Percentiles rank a stretch among this genome's conserved stretches.
These are phyloP conservation scores for Mycosphaerella sp. DNA, from an alignment of 2,329 filamentous ascomycete genomes.

Conservation along the genomic window DNA sequence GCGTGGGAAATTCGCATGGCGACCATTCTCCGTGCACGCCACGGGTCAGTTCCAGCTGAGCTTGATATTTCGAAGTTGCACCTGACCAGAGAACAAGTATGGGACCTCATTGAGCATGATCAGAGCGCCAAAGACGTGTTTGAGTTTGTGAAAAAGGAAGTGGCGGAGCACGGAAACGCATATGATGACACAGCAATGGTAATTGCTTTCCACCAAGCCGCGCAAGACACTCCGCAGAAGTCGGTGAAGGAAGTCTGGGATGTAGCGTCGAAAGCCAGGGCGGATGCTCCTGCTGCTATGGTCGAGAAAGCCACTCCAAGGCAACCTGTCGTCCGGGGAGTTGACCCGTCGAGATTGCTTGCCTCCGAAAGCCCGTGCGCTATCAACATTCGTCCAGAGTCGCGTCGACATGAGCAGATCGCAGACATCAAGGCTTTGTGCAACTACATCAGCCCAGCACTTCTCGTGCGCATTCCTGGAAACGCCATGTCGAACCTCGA, in stretches of 20 bases:
- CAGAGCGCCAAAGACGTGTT: background rate
- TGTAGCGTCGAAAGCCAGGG: slow-evolving; percentile 58
- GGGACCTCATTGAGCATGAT: background rate
- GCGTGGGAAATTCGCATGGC: background rate
- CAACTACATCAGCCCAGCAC: background rate
- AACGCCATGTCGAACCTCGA: background rate
- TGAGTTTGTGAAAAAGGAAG: background rate
- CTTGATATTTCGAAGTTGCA: background rate
- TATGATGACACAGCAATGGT: background rate
- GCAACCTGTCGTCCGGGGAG: too few species aligned
- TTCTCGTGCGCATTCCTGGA: background rate
- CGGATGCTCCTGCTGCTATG: too few species aligned
- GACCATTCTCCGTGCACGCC: background rate
- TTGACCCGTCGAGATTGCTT: too few species aligned
- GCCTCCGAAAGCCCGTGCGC: background rate
- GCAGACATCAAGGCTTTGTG: background rate
- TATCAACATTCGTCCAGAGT: background rate
- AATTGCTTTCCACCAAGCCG: slow-evolving; percentile 71
- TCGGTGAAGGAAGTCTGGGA: slow-evolving; percentile 84
- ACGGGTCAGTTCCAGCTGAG: background rate
- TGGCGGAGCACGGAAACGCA: background rate
- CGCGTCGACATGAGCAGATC: background rate
- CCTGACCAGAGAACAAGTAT: background rate
- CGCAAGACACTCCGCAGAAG: slow-evolving; percentile 72
- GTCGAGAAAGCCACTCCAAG: too few species aligned